phyloP scores from a whole-genome alignment of 805 yeast genomes.

The Wickerhamiella slavikovae region DNA sequence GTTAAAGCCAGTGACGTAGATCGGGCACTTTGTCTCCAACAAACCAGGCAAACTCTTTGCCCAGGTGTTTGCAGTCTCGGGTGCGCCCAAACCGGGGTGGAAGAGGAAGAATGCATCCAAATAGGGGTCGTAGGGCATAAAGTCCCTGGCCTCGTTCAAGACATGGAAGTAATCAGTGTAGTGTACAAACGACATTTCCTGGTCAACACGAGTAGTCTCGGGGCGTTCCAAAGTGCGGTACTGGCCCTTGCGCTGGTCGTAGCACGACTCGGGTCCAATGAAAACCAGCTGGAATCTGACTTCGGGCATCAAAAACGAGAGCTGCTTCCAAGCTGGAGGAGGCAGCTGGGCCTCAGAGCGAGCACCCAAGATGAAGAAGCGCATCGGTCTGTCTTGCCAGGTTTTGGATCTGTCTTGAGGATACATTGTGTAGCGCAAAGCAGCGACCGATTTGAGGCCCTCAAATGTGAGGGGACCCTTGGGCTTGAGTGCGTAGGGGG shows the following conservation, averaged over 20 bases:
- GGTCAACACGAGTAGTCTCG: slow-evolving; percentile 50
- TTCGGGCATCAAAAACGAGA: slow-evolving; percentile 67
- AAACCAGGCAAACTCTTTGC: slow-evolving; percentile 66
- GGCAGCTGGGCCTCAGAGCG: slow-evolving; percentile 88
- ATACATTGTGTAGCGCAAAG: slow-evolving; percentile 72
- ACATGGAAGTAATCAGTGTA: slow-evolving; percentile 88
- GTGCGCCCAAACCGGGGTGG: slow-evolving; percentile 87
- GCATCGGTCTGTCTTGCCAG: slow-evolving; percentile 68
- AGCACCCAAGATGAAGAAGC: slow-evolving; percentile 79
- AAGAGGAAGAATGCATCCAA: slow-evolving; percentile 79
- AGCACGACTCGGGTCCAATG: slow-evolving; percentile 82
- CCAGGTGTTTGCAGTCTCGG: slow-evolving; percentile 67
- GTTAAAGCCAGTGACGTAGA: slow-evolving; percentile 80
- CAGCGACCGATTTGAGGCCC: slow-evolving; percentile 85
- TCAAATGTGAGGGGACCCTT: slow-evolving; percentile 78
- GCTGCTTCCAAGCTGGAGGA: slow-evolving; percentile 86
- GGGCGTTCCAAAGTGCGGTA: slow-evolving; percentile 30
- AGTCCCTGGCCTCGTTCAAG: slow-evolving; percentile 76
- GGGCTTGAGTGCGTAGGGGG: slow-evolving; percentile 67
- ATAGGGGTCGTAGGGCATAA: slow-evolving; percentile 96
- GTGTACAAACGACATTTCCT: slow-evolving; percentile 48
- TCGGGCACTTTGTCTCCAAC: slow-evolving; percentile 81
- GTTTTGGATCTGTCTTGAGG: slow-evolving; percentile 40
- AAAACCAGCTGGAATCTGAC: slow-evolving; percentile 71
- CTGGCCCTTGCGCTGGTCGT: slow-evolving; percentile 47